Evolutionary conservation across 1,139 yeast genomes (phyloP), one percentile per base, ranked within the genome.

Genomic region (Magnusiomyces tetraspermus): DNA sequence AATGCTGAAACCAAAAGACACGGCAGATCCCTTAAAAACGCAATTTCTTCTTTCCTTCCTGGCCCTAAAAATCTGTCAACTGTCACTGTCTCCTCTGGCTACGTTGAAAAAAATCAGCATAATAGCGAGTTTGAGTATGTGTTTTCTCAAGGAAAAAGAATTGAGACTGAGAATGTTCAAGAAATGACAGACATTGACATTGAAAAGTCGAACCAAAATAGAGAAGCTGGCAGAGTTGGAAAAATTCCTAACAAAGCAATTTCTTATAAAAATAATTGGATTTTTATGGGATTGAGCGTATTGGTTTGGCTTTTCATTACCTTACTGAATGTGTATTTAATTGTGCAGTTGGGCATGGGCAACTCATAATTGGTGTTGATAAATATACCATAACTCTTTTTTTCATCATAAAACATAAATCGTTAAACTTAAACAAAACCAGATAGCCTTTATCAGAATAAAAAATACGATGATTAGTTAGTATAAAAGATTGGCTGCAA

Each of bases 321-420:
- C 1, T 73, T 76, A 11, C 74, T 85, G 67, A 85, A 85, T 63
- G 73, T 83, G 17, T 86, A 85, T 64, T 83, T 87, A 54, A 77
- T 85, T 54, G 82, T 81, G 30, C 79, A 83, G 59, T 69, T 81
- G 67, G 85, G 80, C 3, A 45, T 37, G 48, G 57, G 54, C 44
- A 52, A 47, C 17, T 33, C 38, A 33, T 33, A 33, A 17, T 33
- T 33, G 10, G 10, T 33, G 38, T 33, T 8, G 10, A 13, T 13
- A 15, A 33, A 33, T 11, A 11, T 6, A 11, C 31, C 31, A 28
- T 28, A 28, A 11, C n/a, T n/a, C n/a, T n/a, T n/a, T n/a, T n/a
- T n/a, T n/a, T 28, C 4, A 33, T 33, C 10, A 33, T 33, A 33
- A 33, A 33, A 33, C n/a, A 33, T 33, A 33, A 15, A 33, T 8